Conservation (phyloP, 2,329 filamentous ascomycete genomes). For the Geosmithia putterillii region DNA sequence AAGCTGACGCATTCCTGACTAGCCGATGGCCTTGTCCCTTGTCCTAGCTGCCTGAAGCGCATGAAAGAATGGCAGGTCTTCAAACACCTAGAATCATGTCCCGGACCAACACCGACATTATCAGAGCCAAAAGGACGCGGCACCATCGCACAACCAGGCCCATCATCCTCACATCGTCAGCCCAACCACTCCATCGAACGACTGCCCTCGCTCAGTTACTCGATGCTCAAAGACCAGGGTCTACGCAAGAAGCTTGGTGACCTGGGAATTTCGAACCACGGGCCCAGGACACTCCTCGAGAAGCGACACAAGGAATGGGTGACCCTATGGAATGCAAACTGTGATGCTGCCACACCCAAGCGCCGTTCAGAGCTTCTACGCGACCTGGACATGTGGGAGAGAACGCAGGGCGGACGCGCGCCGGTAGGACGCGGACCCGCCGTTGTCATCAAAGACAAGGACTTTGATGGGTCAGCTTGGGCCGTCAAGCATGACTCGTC, state of each 20-base stretch:
- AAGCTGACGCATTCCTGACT: neutral
- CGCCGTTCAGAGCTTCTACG: conserved; percentile 58
- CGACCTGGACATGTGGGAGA: conserved; percentile 80
- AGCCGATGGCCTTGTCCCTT: conserved; percentile 67
- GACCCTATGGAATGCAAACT: conserved; percentile 94
- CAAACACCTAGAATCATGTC: conserved; percentile 62
- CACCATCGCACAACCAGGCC: conserved; percentile 4
- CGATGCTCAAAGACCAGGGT: conserved; percentile 65
- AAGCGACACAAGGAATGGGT: conserved; percentile 85
- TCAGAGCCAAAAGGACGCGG: neutral
- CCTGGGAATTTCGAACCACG: conserved; percentile 62
- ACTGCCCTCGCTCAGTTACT: conserved; percentile 74
- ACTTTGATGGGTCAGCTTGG: conserved; percentile 75
- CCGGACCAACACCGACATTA: conserved; percentile 21
- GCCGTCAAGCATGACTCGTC: conserved; percentile 58
- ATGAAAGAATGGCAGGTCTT: conserved; percentile 77
- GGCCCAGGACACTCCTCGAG: conserved; percentile 58
- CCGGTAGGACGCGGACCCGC: conserved; percentile 19
- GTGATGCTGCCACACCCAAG: conserved; percentile 67
- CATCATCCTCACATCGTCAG: conserved; percentile 7
- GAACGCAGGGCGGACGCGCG: conserved; percentile 58
- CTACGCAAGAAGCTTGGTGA: conserved; percentile 74
- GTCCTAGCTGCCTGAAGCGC: conserved; percentile 65
- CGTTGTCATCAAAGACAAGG: conserved; percentile 62
- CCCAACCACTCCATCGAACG: conserved; percentile 39